Percentiles rank a stretch among this genome's conserved stretches.
Evolutionary conservation across 768 basidiomycete genomes (phyloP).

Genomic region (Leucocoprinus birnbaumii): DNA sequence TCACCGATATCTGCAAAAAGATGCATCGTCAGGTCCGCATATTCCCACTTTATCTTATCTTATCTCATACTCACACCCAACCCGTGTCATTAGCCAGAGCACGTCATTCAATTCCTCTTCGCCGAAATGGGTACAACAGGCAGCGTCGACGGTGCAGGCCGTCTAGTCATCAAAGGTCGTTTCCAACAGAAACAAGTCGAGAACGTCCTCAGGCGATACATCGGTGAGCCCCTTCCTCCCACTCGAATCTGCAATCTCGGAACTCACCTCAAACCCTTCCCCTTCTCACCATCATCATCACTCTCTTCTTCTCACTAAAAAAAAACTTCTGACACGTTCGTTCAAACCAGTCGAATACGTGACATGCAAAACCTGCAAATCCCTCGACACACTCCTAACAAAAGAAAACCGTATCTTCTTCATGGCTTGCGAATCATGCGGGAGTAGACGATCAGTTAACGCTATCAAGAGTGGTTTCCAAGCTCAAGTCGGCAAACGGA

Average conservation of each 20-base stretch:
- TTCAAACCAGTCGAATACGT: conserved; percentile 99
- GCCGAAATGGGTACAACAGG: conserved; percentile 98
- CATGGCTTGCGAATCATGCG: conserved; percentile 91
- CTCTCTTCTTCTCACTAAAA: background rate
- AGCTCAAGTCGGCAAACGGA: conserved; percentile 89
- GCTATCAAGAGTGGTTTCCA: conserved; percentile 99
- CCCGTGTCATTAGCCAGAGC: conserved; percentile 76
- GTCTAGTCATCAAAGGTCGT: conserved; percentile 94
- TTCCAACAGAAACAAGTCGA: conserved; percentile 99
- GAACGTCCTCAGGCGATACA: conserved; percentile 93
- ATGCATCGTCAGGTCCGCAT: conserved; percentile 81
- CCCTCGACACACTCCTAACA: conserved; percentile 91
- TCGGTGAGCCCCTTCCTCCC: conserved; percentile 57
- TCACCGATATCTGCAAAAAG: conserved; percentile 95
- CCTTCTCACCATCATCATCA: background rate
- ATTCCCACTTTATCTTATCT: background rate
- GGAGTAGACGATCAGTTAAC: conserved; percentile 87
- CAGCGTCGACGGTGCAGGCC: conserved; percentile 86
- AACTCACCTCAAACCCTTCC: background rate
- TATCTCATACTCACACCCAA: background rate
- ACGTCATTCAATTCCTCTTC: conserved; percentile 96
- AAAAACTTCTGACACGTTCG: too few relatives aligned
- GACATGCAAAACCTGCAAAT: conserved; percentile 99
- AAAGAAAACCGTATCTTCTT: conserved; percentile 99
- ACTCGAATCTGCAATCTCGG: background rate